Evolutionary conservation across 495 filamentous ascomycete species (phyloP).

Genomic region (Xylaria venustula): DNA sequence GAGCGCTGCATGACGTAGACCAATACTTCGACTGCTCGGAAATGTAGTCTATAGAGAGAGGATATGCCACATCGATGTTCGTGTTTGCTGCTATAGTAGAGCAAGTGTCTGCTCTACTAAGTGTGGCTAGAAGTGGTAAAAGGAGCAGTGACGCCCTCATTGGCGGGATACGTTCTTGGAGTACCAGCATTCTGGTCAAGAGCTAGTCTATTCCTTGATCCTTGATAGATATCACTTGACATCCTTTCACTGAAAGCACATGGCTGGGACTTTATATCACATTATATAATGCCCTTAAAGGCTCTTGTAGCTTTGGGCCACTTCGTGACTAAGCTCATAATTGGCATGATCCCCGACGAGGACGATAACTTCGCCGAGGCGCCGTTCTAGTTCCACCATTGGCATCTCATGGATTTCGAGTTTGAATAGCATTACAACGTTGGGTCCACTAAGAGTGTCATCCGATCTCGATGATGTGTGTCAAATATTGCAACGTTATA

Average conservation of each 20-base stretch:
- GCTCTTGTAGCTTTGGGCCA: too few species aligned
- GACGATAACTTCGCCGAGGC: background rate
- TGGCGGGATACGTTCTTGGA: background rate
- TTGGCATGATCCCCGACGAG: background rate
- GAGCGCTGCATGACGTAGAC: constrained; percentile 42
- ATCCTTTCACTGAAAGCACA: background rate
- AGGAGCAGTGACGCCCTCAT: constrained; percentile 4
- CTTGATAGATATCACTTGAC: background rate
- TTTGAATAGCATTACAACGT: background rate
- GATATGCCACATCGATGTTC: constrained; percentile 32
- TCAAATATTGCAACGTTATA: background rate
- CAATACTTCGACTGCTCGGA: constrained; percentile 47
- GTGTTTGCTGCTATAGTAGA: constrained; percentile 30
- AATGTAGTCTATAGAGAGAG: constrained; percentile 29
- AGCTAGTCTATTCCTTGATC: background rate
- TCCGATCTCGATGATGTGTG: background rate
- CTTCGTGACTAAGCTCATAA: too few species aligned
- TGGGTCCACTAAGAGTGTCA: background rate
- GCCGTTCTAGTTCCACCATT: background rate
- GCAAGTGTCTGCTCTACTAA: constrained; percentile 28
- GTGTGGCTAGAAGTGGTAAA: background rate
- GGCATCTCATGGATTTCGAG: background rate
- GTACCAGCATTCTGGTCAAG: background rate
- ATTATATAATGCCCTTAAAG: too few species aligned
- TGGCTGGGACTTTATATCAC: too few species aligned